Base-by-base conservation (phyloP, 345 rosid species). In the Adansonia digitata region DNA sequence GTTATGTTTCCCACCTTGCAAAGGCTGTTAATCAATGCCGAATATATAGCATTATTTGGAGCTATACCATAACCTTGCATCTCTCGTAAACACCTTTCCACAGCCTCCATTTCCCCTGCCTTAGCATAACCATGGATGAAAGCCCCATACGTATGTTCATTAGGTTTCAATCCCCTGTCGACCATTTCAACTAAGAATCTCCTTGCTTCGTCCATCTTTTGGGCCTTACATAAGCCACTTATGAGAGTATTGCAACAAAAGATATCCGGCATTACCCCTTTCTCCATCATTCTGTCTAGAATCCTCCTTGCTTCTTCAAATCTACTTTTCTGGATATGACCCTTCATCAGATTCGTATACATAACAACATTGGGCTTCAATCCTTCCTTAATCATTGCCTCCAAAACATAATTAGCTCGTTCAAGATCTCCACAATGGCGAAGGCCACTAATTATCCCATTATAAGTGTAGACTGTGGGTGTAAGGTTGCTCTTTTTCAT, bases 161-260 rank as follows among this genome's bases (percentile, higher is more conserved):
- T 85, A 35, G 94, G 92, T 78, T 88, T 90, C 77, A 92, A 62
- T 75, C 94, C 90, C 67, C 79, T 84, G 57, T 78, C 85, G 18
- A 22, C 69, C 93, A 94, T 94, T 82, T 88, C 88, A 77, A 60
- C 83, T 73, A 90, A 60, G 78, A 71, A 86, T 63, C 37, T 76
- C 82, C 75, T 86, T 42, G 97, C 97, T 77, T 89, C 93, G 22
- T 88, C 92, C 91, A 92, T 85, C 80, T 75, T 86, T 75, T 79
- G 81, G 66, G 94, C 93, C 82, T 90, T 87, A 84, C 93, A 90
- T 60, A 89, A 88, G 67, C 97, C 98, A 75, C 80, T 82, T 73
- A 94, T 90, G 49, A 89, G 73, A 56, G 89, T 82, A 80, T 92
- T 90, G 72, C 90, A 94, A 80, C 94, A 92, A 75, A 87, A 84